Evolutionary conservation across 1,139 yeast species (phyloP).

Genomic region (Pneumocystis murina): DNA sequence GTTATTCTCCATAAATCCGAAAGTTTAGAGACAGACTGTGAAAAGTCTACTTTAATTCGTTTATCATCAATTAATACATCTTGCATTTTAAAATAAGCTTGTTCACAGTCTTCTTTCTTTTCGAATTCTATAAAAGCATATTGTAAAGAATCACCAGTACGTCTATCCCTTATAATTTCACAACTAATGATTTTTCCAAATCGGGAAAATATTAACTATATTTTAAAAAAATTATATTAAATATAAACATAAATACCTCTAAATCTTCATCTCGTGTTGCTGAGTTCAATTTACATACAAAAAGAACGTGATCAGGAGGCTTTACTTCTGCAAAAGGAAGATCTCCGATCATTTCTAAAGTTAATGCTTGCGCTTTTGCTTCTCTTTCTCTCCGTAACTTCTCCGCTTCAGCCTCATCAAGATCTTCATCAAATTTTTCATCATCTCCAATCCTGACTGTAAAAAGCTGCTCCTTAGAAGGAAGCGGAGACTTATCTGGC

Average conservation of each 20-base stretch:
- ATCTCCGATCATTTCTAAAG: conserved; percentile 52
- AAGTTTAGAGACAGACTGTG: conserved; percentile 35
- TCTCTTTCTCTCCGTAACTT: conserved; percentile 23
- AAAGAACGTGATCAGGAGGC: conserved; percentile 48
- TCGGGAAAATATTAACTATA: conserved; percentile 36
- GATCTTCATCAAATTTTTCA: conserved; percentile 16
- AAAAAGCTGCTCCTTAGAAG: conserved; percentile 26
- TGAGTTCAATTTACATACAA: conserved; percentile 50
- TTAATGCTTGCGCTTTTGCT: conserved; percentile 39
- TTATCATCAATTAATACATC: conserved; percentile 50
- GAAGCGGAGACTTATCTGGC: conserved; percentile 24
- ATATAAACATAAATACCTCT: conserved; percentile 17
- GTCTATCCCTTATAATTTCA: conserved; percentile 35
- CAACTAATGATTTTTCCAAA: conserved; percentile 42
- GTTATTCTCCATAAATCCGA: neutral
- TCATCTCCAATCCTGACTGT: conserved; percentile 27
- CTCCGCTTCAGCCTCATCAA: conserved; percentile 17
- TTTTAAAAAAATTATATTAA: neutral
- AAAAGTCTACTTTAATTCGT: conserved; percentile 51
- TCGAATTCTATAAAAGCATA: conserved; percentile 52
- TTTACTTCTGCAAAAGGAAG: conserved; percentile 42
- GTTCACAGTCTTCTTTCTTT: conserved; percentile 36
- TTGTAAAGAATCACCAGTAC: conserved; percentile 36
- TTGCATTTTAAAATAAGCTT: conserved; percentile 46
- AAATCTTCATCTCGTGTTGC: conserved; percentile 43